Evolutionary conservation across 805 yeast genomes (phyloP), one percentile per base, ranked within the genome.

Genomic region (Pichia nakasei): DNA sequence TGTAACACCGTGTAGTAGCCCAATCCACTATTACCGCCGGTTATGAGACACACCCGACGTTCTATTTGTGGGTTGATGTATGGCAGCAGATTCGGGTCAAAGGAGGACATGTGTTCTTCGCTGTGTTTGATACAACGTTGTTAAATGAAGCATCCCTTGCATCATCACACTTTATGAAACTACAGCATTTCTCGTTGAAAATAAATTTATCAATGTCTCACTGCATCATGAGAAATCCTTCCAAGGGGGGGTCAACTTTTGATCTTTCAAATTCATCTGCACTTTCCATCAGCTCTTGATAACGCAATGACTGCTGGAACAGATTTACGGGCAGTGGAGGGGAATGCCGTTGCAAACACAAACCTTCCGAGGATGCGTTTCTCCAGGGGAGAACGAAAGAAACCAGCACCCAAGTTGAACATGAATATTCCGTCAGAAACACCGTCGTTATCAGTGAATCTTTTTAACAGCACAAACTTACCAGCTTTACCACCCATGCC

Each of bases 1-100:
- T 85, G 89, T 21, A 85, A 66, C 9, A 78, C 85, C 0, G 89
- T 80, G 57, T 70, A 82, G 68, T 75, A 85, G 11, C 96, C 95
- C 18, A 84, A 75, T 0, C 95, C 95, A 44, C 82, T 73, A 53
- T 80, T 83, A 6, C 93, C 94, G 2, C 95, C 94, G 0, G 93
- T 81, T 26, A 86, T 77, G 7, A 86, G 64, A 2, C 85, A 88
- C 4, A 83, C 79, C 45, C 78, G 70, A 37, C 85, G 68, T 22
- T 73, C 76, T 3, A 49, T 48, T 1, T 52, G 48, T 0, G 88
- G 88, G 51, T 83, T 67, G 51, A 67, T 62, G 59, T 79, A 84
- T 0, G 93, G 89, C 24, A 80, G 61, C 2, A 63, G 48, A 38
- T 71, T 71, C 7, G 82, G 79, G 50, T 72, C 47, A 35, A 58